phyloP scores from a whole-genome alignment of 441 rosid genomes.

The Isatis lusitanica region DNA sequence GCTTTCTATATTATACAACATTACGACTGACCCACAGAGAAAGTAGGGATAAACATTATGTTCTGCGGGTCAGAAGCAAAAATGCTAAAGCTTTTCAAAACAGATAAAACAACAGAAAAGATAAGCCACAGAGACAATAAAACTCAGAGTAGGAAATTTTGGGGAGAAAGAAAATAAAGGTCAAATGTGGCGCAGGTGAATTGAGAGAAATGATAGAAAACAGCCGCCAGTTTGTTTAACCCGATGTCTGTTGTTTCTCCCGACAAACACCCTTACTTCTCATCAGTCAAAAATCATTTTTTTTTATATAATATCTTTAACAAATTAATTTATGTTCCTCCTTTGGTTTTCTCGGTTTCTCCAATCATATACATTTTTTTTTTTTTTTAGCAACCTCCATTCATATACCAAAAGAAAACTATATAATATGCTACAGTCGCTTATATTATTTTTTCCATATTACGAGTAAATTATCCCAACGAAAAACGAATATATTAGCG shows the following conservation, averaged over 20 bases:
- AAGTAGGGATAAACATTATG: neutral
- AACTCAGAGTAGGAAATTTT: no score
- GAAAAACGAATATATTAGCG: neutral
- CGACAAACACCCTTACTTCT: slow-evolving; percentile 19
- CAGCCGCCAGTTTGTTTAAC: slow-evolving; percentile 22
- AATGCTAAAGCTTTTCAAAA: no score
- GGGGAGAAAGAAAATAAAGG: neutral
- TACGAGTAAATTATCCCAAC: neutral
- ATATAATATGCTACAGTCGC: neutral
- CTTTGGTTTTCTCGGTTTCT: neutral
- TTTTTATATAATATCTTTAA: neutral
- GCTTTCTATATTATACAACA: neutral
- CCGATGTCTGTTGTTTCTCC: slow-evolving; percentile 20
- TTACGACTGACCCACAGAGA: neutral
- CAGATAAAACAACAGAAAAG: no score
- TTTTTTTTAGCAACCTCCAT: no score
- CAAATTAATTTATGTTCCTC: neutral
- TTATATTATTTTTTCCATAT: neutral
- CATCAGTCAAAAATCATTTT: neutral
- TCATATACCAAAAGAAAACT: neutral
- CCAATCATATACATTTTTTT: no score
- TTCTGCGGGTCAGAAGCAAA: no score
- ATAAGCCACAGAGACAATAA: no score
- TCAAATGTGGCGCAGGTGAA: slow-evolving; percentile 3
- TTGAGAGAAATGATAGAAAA: neutral